Evolutionary conservation across 2,329 filamentous ascomycete genomes (phyloP).

Genomic region (Alternaria sp.): DNA sequence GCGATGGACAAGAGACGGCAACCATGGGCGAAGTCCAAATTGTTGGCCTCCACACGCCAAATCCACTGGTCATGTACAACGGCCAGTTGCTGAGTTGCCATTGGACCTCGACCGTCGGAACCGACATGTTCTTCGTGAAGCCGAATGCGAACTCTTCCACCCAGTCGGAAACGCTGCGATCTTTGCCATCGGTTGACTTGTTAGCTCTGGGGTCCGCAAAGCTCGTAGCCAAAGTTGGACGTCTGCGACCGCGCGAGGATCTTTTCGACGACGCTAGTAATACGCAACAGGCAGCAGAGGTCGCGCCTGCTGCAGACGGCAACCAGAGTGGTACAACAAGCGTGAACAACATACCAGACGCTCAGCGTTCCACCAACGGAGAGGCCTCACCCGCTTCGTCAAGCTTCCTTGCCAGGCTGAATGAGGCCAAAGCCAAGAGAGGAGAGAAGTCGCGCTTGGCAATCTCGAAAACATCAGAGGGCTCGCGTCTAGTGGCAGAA

Average conservation of each 20-base stretch:
- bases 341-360: background rate
- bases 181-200: constrained; percentile 68
- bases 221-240: constrained; percentile 70
- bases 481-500: constrained; percentile 21
- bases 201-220: constrained; percentile 74
- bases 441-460: constrained; percentile 44
- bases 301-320: constrained; percentile 1
- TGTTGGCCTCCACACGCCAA: constrained; percentile 77
- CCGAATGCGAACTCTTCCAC: constrained; percentile 33
- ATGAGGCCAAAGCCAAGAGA: constrained; percentile 50
- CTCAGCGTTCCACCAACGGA: constrained; percentile 1
- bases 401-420: constrained; percentile 50
- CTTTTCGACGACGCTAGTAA: constrained; percentile 18
- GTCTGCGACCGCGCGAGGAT: constrained; percentile 54
- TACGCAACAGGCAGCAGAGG: constrained; percentile 4
- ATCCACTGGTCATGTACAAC: constrained; percentile 81
- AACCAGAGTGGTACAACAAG: background rate
- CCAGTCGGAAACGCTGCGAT: constrained; percentile 53
- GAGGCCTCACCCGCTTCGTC: constrained; percentile 30
- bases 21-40: constrained; percentile 69
- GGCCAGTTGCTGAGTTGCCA: constrained; percentile 78
- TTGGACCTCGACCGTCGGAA: constrained; percentile 85
- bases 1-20: constrained; percentile 17
- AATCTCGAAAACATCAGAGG: constrained; percentile 19
- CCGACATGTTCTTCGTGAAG: constrained; percentile 74